Evolutionary conservation across 2,329 filamentous ascomycete species (phyloP), one percentile per base, ranked within the genome.

Genomic region (Aspergillus jensenii): DNA sequence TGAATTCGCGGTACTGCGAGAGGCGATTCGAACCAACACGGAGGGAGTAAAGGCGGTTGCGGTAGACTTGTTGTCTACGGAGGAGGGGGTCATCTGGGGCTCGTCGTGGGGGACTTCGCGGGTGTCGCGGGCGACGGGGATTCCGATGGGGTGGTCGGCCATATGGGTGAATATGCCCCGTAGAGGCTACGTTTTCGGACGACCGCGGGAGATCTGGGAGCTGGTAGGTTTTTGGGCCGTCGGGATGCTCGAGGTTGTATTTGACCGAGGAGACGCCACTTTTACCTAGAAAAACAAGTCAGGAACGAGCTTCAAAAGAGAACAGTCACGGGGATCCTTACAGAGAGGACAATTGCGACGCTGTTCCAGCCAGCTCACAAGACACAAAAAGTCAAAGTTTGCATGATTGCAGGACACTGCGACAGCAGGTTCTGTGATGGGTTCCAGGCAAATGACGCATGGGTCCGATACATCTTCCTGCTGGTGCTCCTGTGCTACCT

Each of bases 391-490:
- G 78, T 97, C 92, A 71, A 96, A 96, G 65, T 87, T 86, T 57
- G 80, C 77, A 78, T 98, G 93, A 43, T 84, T 82, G 79, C 93
- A 98, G 7, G 93, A 92, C 19, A 83, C 78, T 7, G 90, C 85
- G 51, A 88, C 80, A 62, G 90, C 91, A 52, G 84, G 77, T 67
- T 95, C 90, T 9, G 86, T 85, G 68, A 96, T 81, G 53, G 78
- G 70, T 56, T 93, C 90, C 60, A 97, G 86, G 74, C 93, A 98
- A 73, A 98, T 95, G 62, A 96, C 91, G 74, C 93, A 97, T 68
- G 82, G 85, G 62, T 82, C 77, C 52, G 71, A 68, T 59, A 71
- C 59, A 40, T 71, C 63, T 49, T 67, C 65, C 23, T 71, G 62
- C 52, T 71, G 62, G 52, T 74, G 63, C 50, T 72, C 71, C 35